Conservation (phyloP, 345 rosid species). For the Balakata baccata region DNA sequence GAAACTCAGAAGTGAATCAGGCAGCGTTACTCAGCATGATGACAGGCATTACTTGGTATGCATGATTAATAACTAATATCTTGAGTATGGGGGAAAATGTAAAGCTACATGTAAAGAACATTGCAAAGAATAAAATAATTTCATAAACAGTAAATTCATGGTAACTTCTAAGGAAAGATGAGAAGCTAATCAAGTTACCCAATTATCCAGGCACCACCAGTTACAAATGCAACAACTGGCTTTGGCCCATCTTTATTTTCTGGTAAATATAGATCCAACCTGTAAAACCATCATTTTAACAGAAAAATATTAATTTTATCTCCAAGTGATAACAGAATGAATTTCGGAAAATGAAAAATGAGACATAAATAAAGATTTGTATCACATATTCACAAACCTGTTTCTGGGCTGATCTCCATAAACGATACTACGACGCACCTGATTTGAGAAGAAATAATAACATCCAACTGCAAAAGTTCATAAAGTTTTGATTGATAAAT, state of each 20-base stretch:
- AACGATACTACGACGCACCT: conserved; percentile 28
- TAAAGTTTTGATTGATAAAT: neutral
- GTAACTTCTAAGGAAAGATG: neutral
- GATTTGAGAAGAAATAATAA: conserved; percentile 32
- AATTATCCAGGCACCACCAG: conserved; percentile 41
- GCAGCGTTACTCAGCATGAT: neutral
- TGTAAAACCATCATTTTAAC: conserved; percentile 13
- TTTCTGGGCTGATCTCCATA: conserved; percentile 39
- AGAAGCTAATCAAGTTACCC: conserved; percentile 18
- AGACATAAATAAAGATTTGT: neutral
- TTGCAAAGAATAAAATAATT: conserved; percentile 1
- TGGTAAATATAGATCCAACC: conserved; percentile 36
- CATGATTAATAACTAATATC: neutral
- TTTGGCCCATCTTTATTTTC: conserved; percentile 22
- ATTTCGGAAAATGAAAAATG: neutral
- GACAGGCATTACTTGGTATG: neutral
- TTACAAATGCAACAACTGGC: conserved; percentile 37
- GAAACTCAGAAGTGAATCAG: conserved; percentile 5
- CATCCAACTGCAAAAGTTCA: conserved; percentile 33
- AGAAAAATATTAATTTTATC: neutral
- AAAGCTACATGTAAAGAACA: neutral
- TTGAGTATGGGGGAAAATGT: conserved; percentile 1
- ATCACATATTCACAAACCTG: conserved; percentile 19
- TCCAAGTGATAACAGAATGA: neutral
- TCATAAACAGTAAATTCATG: neutral